Percentiles rank a stretch among this genome's conserved stretches.
Conservation (phyloP, 768 basidiomycete genomes). For the Leccinum uliginosum region DNA sequence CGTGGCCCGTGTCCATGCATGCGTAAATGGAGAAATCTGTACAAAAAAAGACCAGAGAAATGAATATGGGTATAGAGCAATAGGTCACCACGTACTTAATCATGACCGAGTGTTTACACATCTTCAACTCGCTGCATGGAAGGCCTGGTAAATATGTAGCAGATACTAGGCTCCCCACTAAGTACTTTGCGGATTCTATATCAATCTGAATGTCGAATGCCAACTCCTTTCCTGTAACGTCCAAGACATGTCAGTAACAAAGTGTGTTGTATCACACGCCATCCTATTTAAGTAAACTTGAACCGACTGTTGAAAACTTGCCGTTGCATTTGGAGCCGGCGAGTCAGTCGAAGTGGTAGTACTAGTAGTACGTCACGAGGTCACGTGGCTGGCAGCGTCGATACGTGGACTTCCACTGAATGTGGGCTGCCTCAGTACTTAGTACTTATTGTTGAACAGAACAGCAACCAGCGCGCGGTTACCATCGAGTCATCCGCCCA, state of each 20-base stretch:
- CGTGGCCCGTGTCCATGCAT: slow-evolving; percentile 35
- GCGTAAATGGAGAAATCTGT: slow-evolving; percentile 31
- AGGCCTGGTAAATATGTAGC: too few relatives aligned
- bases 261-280: neutral
- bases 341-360: too few relatives aligned
- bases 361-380: neutral
- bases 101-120: slow-evolving; percentile 23
- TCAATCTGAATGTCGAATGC: neutral
- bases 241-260: neutral
- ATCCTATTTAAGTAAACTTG: slow-evolving; percentile 2
- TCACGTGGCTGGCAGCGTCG: slow-evolving; percentile 14
- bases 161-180: too few relatives aligned
- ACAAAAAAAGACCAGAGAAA: slow-evolving; percentile 15
- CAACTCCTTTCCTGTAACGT: neutral
- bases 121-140: slow-evolving; percentile 23
- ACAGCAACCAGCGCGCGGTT: neutral
- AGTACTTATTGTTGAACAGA: slow-evolving; percentile 10
- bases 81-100: slow-evolving; percentile 17
- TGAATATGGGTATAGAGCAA: neutral
- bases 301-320: neutral
- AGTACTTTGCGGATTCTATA: slow-evolving; percentile 3
- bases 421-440: neutral
- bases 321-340: too few relatives aligned
- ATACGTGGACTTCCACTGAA: slow-evolving; percentile 1
- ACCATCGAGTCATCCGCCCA: neutral